Base-by-base conservation (phyloP, 345 rosid species). In the Triadica sebifera region DNA sequence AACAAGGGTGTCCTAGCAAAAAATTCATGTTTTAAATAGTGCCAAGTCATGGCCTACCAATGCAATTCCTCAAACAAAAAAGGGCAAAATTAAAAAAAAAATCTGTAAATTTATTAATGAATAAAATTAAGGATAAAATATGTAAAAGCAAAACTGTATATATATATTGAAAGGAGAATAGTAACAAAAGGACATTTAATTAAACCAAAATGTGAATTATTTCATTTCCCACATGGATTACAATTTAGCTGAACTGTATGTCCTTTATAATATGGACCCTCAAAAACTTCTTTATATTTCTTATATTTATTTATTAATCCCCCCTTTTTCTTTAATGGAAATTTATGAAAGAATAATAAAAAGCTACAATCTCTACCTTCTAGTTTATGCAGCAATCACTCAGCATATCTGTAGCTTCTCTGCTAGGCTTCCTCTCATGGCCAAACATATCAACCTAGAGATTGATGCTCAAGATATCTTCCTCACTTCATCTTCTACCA, bases 361-460 rank as follows among this genome's bases (percentile, higher is more conserved):
- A 76, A 76, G 77, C 72, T 24, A 47, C 39, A 17, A 7, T 57
- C 8, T 24, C 59, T 22, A 19, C 74, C 69, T 29, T 38, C 78
- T 63, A 66, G 79, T 74, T 81, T 78, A 67, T 72, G 80, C 56
- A 70, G 51, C 65, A 51, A 57, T 57, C 80, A 39, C 84, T 78
- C 79, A 73, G 24, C 72, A 52, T 76, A 68, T 75, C 84, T 74
- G 60, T 70, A 29, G 68, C 62, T 65, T 56, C 67, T 77, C 61
- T 46, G 24, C 73, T 20, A 24, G 29, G 66, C 64, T 73, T 76
- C 82, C 50, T 72, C 34, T 47, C 64, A 83, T 84, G 87, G 83
- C 71, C 73, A 84, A 81, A 49, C 72, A 79, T 66, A 84, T 82
- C 91, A 87, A 77, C 87, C 67, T 73, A 3, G 85, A 84, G 65